Percentiles rank a stretch among this genome's conserved stretches.
These are phyloP conservation scores for Aspergillus steynii DNA, from an alignment of 495 filamentous ascomycete genomes.

Conservation along the genomic window DNA sequence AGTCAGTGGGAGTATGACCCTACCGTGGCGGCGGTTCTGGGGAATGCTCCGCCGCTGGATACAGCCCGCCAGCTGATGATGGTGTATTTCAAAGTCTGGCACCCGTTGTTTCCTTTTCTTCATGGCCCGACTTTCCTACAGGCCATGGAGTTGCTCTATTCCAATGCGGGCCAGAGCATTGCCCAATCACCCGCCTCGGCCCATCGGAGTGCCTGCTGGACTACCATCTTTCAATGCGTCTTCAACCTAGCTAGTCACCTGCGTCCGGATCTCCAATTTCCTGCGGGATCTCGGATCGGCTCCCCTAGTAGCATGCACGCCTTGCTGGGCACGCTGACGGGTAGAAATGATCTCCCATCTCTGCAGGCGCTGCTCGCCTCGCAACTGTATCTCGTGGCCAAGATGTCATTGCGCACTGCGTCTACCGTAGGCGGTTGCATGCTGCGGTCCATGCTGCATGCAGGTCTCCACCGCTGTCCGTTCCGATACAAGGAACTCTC, in stretches of 20 bases:
- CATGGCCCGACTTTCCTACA: conserved; percentile 52
- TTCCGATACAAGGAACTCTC: conserved; percentile 44
- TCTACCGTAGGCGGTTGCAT: conserved; percentile 43
- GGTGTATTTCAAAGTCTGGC: conserved; percentile 46
- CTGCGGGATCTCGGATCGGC: conserved; percentile 29
- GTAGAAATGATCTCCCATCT: conserved; percentile 37
- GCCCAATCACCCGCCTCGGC: conserved; percentile 7
- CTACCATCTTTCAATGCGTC: conserved; percentile 40
- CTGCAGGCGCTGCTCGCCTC: conserved; percentile 40
- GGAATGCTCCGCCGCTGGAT: conserved; percentile 31
- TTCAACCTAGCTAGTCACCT: conserved; percentile 39
- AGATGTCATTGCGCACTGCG: conserved; percentile 39
- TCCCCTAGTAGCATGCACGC: conserved; percentile 30
- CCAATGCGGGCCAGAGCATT: conserved; percentile 10
- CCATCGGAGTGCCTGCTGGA: conserved; percentile 38
- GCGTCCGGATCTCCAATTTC: conserved; percentile 27
- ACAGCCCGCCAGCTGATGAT: conserved; percentile 39
- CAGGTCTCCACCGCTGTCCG: conserved; percentile 44
- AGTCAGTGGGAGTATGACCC: conserved; percentile 38
- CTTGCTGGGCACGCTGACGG: conserved; percentile 30
- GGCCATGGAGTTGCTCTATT: conserved; percentile 45
- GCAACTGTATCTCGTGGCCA: conserved; percentile 41
- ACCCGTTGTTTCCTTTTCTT: conserved; percentile 52
- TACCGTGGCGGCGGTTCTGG: conserved; percentile 27
- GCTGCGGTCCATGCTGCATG: conserved; percentile 42